These are phyloP conservation scores for Boletus speciosus DNA, from an alignment of 768 basidiomycete species.

Conservation along the genomic window DNA sequence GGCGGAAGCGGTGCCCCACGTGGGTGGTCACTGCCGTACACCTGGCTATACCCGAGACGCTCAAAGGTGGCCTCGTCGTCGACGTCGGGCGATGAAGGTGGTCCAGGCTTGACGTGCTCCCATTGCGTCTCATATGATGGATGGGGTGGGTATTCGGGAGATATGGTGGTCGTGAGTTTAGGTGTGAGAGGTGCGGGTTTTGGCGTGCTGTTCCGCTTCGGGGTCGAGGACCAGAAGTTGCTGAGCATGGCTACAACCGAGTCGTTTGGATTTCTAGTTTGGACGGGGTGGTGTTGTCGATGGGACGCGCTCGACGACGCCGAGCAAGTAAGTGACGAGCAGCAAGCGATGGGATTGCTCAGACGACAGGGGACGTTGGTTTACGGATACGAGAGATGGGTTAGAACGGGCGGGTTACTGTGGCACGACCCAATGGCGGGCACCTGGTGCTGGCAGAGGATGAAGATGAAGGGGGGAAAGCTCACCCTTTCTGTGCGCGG, in stretches of 20 bases:
- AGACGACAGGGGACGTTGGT: background rate
- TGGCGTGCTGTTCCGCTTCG: constrained; percentile 14
- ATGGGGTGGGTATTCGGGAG: constrained; percentile 10
- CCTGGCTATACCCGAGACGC: constrained; percentile 21
- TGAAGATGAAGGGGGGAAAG: background rate
- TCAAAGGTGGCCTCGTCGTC: constrained; percentile 19
- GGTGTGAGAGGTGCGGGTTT: constrained; percentile 23
- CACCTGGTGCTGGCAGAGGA: background rate
- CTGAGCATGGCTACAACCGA: background rate
- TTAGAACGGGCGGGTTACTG: background rate
- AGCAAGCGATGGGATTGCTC: background rate
- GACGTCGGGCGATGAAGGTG: constrained; percentile 13
- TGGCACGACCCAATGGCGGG: too few relatives aligned
- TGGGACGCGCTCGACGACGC: background rate
- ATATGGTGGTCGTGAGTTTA: constrained; percentile 15
- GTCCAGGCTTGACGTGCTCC: constrained; percentile 19
- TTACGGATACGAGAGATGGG: background rate
- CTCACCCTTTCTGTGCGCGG: background rate
- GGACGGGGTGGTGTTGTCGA: background rate
- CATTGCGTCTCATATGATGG: constrained; percentile 16
- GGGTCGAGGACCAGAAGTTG: constrained; percentile 13
- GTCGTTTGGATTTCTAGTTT: background rate
- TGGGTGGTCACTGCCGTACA: constrained; percentile 4
- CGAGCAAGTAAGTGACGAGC: too few relatives aligned
- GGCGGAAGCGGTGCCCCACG: background rate